A percentile compares a stretch with the other conserved stretches of the same genome.
These are phyloP conservation scores for Lojkania enalia DNA, from an alignment of 2,329 filamentous ascomycete genomes.

Conservation along the genomic window DNA sequence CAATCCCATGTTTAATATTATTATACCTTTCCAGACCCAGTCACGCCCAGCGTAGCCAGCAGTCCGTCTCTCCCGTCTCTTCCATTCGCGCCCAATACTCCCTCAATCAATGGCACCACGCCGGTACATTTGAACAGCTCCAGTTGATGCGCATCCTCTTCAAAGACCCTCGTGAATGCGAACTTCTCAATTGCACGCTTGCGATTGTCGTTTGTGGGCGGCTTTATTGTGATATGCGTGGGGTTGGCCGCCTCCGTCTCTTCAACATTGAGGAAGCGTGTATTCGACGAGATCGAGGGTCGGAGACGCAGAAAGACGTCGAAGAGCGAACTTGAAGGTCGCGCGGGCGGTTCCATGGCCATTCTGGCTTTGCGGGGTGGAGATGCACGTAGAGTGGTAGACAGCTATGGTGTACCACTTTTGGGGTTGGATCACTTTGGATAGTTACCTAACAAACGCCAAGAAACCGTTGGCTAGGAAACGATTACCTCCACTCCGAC, in stretches of 20 bases:
- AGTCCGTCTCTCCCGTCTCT: conserved; percentile 85
- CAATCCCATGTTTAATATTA: not conserved
- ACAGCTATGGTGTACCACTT: conserved; percentile 13
- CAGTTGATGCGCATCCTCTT: conserved; percentile 80
- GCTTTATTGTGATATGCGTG: conserved; percentile 57
- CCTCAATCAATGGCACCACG: conserved; percentile 74
- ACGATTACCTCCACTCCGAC: conserved; percentile 3
- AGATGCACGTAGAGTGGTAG: conserved; percentile 8
- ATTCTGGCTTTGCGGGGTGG: conserved; percentile 16
- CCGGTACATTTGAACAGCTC: conserved; percentile 84
- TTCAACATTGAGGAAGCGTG: conserved; percentile 79
- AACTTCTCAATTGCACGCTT: conserved; percentile 91
- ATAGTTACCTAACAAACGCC: conserved; percentile 17
- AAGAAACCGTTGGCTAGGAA: conserved; percentile 11
- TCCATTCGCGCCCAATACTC: conserved; percentile 72
- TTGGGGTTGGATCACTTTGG: conserved; percentile 1
- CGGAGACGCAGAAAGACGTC: conserved; percentile 86
- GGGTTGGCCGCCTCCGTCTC: conserved; percentile 42
- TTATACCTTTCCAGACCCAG: conserved; percentile 88
- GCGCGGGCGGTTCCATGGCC: conserved; percentile 42
- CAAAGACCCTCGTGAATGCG: conserved; percentile 90
- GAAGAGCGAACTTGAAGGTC: conserved; percentile 65
- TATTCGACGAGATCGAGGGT: conserved; percentile 43
- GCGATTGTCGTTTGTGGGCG: conserved; percentile 75
- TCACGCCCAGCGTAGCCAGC: conserved; percentile 89